Evolutionary conservation across 441 rosid species (phyloP).

Genomic region (Adansonia madagascariensis): DNA sequence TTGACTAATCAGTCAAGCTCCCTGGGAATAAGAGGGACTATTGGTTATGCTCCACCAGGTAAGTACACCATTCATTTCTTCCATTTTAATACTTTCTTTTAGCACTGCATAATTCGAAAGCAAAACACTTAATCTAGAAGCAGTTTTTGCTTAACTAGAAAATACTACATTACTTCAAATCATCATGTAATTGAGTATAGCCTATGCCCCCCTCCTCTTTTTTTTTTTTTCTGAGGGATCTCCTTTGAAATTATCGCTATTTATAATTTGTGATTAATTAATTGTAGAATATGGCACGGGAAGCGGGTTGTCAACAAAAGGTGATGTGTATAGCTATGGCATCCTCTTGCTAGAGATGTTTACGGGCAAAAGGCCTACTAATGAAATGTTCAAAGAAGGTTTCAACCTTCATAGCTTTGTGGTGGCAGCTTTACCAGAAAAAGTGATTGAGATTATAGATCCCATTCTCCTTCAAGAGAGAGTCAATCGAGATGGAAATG

Average conservation of each 20-base stretch:
- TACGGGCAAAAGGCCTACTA: neutral
- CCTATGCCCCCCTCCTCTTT: neutral
- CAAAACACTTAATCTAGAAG: neutral
- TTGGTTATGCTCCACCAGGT: constrained; percentile 17
- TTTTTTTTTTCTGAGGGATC: neutral
- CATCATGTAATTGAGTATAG: no score
- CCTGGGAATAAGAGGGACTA: neutral
- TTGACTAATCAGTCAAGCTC: neutral
- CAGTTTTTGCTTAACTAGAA: neutral
- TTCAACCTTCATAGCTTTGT: neutral
- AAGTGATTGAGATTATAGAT: neutral
- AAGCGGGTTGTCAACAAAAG: neutral
- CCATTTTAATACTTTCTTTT: no score
- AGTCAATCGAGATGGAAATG: neutral
- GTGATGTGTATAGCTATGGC: constrained; percentile 3
- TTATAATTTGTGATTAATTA: neutral
- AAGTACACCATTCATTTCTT: neutral
- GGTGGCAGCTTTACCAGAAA: neutral
- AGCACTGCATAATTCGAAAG: neutral
- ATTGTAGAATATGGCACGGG: constrained; percentile 8
- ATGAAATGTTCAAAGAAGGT: constrained; percentile 8
- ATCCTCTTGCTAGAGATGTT: neutral
- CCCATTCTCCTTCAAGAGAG: constrained; percentile 9
- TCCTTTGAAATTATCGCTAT: neutral
- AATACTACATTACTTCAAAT: no score